Base-by-base conservation (phyloP, 78 protist genomes). In the Acrasis kona region DNA sequence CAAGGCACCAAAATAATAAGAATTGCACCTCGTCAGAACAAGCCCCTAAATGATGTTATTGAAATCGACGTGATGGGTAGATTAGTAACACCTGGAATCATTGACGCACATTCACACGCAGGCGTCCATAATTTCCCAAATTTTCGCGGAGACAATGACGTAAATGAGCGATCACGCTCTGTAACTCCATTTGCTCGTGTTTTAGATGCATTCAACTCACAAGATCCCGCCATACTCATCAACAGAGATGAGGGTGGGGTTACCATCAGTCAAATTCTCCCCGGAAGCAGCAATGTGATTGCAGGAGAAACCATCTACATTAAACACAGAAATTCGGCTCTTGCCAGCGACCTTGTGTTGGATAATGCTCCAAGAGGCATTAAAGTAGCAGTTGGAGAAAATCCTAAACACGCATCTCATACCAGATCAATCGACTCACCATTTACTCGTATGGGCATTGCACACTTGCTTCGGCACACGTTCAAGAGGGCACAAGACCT, bases 81-180 rank as follows among this genome's bases (percentile, higher is more conserved):
- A n/a, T n/a, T n/a, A n/a, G 74, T 71, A n/a, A 71, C 74, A 5
- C 74, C 74, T n/a, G 74, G 74, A 5, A 31, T 71, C 5, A 50
- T 71, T 5, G 74, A 71, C 65, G 7, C 7, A 7, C 74, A 71
- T 36, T 41, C 64, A 36, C 74, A 71, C 50, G 5, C 39, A 31
- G 74, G 74, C 7, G 41, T 71, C 34, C 5, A 50, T n/a, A 5
- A 5, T 10, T 71, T 39, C 50, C 74, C 74, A 7, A n/a, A n/a
- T n/a, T n/a, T n/a, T n/a, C n/a, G n/a, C n/a, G 65, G 65, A 10
- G n/a, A n/a, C n/a, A 5, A 41, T 5, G 42, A 71, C 50, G 42
- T 7, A n/a, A 71, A 71, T 50, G 74, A 71, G 39, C n/a, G n/a
- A n/a, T 7, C 50, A 5, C 34, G 27, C 9, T 34, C 74, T 5